phyloP scores from a whole-genome alignment of 768 basidiomycete species.

The Boletus patriciae region DNA sequence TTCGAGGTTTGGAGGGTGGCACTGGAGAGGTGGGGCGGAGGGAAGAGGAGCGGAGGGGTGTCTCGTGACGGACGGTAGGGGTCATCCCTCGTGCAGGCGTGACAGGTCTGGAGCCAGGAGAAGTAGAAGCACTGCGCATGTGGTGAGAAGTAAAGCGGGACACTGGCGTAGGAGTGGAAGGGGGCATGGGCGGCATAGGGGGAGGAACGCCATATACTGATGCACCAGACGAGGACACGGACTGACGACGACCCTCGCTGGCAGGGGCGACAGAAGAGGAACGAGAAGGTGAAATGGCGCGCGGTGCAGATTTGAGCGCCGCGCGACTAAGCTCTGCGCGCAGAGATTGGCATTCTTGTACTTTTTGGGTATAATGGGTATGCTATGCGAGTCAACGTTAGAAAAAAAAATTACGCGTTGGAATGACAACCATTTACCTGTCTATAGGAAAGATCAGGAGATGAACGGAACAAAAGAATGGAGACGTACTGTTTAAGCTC shows the following conservation, averaged over 20 bases:
- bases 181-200: conserved; percentile 40
- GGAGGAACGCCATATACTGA: conserved; percentile 34
- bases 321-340: conserved; percentile 63
- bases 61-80: conserved; percentile 31
- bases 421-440: conserved; percentile 48
- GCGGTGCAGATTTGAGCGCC: conserved; percentile 34
- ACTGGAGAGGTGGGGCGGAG: conserved; percentile 33
- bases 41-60: conserved; percentile 31
- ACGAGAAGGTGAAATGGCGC: conserved; percentile 25
- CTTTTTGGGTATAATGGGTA: conserved; percentile 61
- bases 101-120: conserved; percentile 37
- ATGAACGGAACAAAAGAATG: conserved; percentile 10
- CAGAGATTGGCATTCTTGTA: conserved; percentile 68
- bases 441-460: conserved; percentile 40
- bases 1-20: conserved; percentile 45
- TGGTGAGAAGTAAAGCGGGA: conserved; percentile 56
- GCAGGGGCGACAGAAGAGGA: conserved; percentile 30
- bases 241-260: conserved; percentile 31
- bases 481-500: conserved; percentile 69
- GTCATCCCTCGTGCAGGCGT: conserved; percentile 33
- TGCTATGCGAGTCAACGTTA: conserved; percentile 43
- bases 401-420: conserved; percentile 5
- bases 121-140: conserved; percentile 53
- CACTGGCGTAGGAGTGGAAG: conserved; percentile 46
- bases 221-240: conserved; percentile 32